These are phyloP conservation scores for Dovyalis caffra DNA, from an alignment of 345 rosid genomes.

Conservation along the genomic window DNA sequence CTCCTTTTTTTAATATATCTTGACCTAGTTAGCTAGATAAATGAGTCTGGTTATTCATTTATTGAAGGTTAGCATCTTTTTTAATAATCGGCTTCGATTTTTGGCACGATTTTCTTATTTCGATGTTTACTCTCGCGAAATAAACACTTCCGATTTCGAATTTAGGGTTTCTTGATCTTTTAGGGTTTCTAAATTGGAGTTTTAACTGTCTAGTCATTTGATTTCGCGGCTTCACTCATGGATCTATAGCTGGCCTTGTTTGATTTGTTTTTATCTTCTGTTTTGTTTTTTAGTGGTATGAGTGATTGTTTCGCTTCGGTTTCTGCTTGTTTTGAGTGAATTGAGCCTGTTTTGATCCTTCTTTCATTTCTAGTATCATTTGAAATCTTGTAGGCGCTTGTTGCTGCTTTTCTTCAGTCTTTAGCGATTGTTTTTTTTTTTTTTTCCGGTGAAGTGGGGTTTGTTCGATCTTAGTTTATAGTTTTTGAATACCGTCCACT, in stretches of 20 bases:
- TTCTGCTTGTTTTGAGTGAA: constrained; percentile 2
- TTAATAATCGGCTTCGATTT: constrained; percentile 23
- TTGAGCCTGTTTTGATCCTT: background rate
- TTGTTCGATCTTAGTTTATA: background rate
- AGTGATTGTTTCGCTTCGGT: constrained; percentile 7
- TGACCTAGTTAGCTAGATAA: constrained; percentile 27
- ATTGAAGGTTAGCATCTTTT: constrained; percentile 28
- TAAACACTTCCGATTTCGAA: constrained; percentile 26
- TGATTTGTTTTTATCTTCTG: constrained; percentile 19
- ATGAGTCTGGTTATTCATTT: constrained; percentile 15
- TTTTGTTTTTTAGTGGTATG: constrained; percentile 17
- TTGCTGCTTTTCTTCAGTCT: background rate
- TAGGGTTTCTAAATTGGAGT: constrained; percentile 36
- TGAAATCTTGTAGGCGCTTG: constrained; percentile 17
- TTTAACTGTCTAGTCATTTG: constrained; percentile 40
- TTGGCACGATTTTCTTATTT: constrained; percentile 24
- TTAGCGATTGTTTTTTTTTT: constrained; percentile 3
- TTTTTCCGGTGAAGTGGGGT: background rate
- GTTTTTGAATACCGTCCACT: background rate
- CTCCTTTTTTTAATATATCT: constrained; percentile 17
- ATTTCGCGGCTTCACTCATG: constrained; percentile 22
- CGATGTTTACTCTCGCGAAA: constrained; percentile 9
- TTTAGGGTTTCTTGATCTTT: constrained; percentile 17
- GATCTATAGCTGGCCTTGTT: constrained; percentile 56
- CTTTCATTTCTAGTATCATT: constrained; percentile 13